Conservation (phyloP, 2,329 filamentous ascomycete genomes). For the Rutstroemia sydowiana region DNA sequence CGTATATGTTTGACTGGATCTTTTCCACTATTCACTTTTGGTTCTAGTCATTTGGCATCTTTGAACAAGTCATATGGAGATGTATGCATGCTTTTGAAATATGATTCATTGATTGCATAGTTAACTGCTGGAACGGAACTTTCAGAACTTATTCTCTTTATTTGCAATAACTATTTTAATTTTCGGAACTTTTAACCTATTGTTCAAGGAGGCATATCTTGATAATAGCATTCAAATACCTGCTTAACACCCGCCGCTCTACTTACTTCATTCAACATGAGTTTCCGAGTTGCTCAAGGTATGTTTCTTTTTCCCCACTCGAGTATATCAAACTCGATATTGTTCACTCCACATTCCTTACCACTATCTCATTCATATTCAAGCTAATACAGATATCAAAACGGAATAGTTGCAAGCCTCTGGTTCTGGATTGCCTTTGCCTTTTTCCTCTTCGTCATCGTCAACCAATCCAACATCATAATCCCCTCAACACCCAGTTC, state of each 20-base stretch:
- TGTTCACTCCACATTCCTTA: neutral
- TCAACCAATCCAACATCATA: slow-evolving; percentile 16
- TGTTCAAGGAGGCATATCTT: no score
- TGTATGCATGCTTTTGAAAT: neutral
- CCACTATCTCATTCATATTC: neutral
- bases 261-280: slow-evolving; percentile 18
- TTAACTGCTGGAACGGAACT: no score
- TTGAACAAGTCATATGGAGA: neutral
- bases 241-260: neutral
- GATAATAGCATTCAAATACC: neutral
- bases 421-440: slow-evolving; percentile 25
- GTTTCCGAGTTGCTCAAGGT: slow-evolving; percentile 21
- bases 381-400: neutral
- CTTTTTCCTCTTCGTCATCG: slow-evolving; percentile 21
- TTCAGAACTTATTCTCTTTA: no score
- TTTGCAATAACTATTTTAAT: neutral
- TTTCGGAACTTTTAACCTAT: neutral
- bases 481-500: neutral
- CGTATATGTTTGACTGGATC: no score
- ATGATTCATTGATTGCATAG: neutral
- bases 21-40: no score
- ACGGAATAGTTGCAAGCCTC: slow-evolving; percentile 18
- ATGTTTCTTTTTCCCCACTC: neutral
- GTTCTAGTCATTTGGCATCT: neutral
- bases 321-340: neutral